phyloP scores from a whole-genome alignment of 768 basidiomycete genomes.

The Clavulina sp. region DNA sequence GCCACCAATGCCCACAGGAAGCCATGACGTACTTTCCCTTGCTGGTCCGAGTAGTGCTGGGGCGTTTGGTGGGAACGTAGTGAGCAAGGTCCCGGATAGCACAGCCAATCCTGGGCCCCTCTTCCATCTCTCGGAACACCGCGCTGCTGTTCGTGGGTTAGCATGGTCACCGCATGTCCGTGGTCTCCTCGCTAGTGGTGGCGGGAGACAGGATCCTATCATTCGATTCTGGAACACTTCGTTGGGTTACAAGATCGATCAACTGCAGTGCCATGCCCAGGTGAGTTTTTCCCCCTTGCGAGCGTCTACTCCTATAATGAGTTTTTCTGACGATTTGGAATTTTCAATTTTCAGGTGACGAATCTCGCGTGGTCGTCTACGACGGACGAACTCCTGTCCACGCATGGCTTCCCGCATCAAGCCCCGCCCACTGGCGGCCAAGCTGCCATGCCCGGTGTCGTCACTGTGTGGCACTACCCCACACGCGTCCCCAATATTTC shows the following conservation, averaged over 20 bases:
- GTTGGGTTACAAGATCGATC: slow-evolving; percentile 67
- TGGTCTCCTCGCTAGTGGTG: slow-evolving; percentile 83
- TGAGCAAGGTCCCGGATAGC: no score
- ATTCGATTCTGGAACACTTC: slow-evolving; percentile 94
- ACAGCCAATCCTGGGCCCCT: slow-evolving; percentile 24
- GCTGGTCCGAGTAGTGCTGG: neutral
- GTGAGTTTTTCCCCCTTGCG: slow-evolving; percentile 25
- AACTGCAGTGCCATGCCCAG: slow-evolving; percentile 91
- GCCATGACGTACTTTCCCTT: no score
- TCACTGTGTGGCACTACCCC: slow-evolving; percentile 68
- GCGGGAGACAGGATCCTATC: slow-evolving; percentile 97
- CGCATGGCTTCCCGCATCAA: slow-evolving; percentile 95
- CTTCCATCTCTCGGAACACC: slow-evolving; percentile 93
- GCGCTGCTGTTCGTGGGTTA: slow-evolving; percentile 91
- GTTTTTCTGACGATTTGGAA: neutral
- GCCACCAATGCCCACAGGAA: neutral
- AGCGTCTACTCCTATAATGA: no score
- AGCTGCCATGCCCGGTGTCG: slow-evolving; percentile 84
- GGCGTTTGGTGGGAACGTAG: no score
- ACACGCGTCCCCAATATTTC: slow-evolving; percentile 86
- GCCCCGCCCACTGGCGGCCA: no score
- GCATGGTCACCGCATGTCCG: slow-evolving; percentile 95
- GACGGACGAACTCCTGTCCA: slow-evolving; percentile 93
- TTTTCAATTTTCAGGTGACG: slow-evolving; percentile 48
- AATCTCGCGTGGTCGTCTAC: slow-evolving; percentile 93